phyloP scores from a whole-genome alignment of 208 protist genomes.

The Blechomonas ayalai region DNA sequence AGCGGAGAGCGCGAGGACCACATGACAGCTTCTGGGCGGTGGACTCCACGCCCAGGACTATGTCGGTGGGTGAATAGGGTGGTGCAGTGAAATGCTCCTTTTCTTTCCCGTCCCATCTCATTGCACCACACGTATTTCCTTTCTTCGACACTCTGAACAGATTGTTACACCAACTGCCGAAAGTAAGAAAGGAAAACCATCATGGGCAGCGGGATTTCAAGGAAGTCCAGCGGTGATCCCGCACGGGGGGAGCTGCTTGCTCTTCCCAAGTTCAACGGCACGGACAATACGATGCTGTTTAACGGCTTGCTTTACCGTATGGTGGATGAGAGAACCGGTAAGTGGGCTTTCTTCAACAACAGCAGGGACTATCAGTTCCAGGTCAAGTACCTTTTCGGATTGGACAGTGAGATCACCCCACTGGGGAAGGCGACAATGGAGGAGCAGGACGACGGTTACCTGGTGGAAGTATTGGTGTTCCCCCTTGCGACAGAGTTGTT shows the following conservation, averaged over 20 bases:
- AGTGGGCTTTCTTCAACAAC: conserved; percentile 72
- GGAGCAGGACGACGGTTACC: conserved; percentile 60
- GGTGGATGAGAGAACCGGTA: conserved; percentile 20
- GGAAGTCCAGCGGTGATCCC: neutral
- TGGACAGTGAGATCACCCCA: conserved; percentile 32
- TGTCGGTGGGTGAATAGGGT: too few relatives aligned
- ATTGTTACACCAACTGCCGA: neutral
- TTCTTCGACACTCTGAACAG: too few relatives aligned
- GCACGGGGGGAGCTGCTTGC: conserved; percentile 2
- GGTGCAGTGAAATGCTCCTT: too few relatives aligned
- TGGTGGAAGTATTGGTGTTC: conserved; percentile 44
- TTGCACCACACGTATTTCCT: too few relatives aligned
- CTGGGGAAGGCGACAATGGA: conserved; percentile 35
- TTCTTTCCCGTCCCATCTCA: too few relatives aligned
- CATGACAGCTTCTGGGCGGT: too few relatives aligned
- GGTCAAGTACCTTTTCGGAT: conserved; percentile 66
- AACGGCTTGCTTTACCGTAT: conserved; percentile 71
- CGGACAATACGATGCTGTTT: conserved; percentile 40
- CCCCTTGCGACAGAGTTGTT: conserved; percentile 67
- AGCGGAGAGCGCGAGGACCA: too few relatives aligned
- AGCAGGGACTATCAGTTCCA: conserved; percentile 80
- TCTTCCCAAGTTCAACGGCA: conserved; percentile 14
- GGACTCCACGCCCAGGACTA: too few relatives aligned
- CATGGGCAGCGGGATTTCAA: conserved; percentile 22
- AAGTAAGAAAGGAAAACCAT: neutral